These are phyloP conservation scores for Stemphylium lycopersici DNA, from an alignment of 2,329 filamentous ascomycete species.

Conservation along the genomic window DNA sequence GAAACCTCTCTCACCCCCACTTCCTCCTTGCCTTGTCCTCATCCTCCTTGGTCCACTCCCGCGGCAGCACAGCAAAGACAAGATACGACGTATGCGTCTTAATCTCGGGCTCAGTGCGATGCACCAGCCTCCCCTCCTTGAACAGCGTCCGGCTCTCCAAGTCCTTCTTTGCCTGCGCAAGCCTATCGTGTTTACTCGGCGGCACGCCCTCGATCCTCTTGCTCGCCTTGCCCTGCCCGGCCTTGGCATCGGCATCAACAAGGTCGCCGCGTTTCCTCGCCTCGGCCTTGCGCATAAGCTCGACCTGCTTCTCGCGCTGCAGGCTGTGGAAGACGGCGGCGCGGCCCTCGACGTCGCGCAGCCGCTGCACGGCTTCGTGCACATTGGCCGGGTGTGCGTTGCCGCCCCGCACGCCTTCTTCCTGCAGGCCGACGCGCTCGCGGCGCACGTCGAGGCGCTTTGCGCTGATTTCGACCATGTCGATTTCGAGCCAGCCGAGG, in stretches of 20 bases:
- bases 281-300: constrained; percentile 52
- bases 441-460: constrained; percentile 80
- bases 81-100: constrained; percentile 98
- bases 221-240: constrained; percentile 24
- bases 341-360: constrained; percentile 75
- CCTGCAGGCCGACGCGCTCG: constrained; percentile 76
- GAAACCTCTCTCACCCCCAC: constrained; percentile 43
- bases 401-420: constrained; percentile 70
- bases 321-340: constrained; percentile 67
- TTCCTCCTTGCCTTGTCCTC: constrained; percentile 68
- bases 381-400: constrained; percentile 75
- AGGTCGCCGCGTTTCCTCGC: constrained; percentile 41
- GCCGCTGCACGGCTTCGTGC: constrained; percentile 74
- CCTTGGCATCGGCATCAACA: constrained; percentile 24
- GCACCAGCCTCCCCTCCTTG: constrained; percentile 77
- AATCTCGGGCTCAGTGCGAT: constrained; percentile 83
- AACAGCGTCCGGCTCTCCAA: constrained; percentile 55
- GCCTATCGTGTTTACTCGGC: constrained; percentile 39
- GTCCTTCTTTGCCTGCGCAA: constrained; percentile 37
- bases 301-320: constrained; percentile 49
- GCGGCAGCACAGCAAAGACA: constrained; percentile 88
- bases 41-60: constrained; percentile 82
- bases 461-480: constrained; percentile 89
- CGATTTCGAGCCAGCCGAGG: constrained; percentile 87
- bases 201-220: constrained; percentile 32